phyloP scores from a whole-genome alignment of 257 asterid genomes.

The Jaltomata sinuosa region DNA sequence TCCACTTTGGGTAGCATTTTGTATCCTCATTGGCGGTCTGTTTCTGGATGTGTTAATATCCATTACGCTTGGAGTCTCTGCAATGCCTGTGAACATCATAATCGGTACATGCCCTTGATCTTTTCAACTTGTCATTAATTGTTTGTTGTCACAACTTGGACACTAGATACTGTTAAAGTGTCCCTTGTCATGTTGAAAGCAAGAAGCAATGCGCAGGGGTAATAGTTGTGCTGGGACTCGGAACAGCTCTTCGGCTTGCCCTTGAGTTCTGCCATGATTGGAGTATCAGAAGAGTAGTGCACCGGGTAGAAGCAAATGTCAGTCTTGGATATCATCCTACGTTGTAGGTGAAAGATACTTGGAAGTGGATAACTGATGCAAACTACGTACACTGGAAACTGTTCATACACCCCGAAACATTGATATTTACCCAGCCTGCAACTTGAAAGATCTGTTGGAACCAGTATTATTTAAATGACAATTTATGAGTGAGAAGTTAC shows the following conservation, averaged over 20 bases:
- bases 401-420: neutral
- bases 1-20: conserved; percentile 80
- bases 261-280: conserved; percentile 71
- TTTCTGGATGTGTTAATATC: conserved; percentile 69
- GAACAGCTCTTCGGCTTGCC: conserved; percentile 70
- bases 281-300: conserved; percentile 60
- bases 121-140: neutral
- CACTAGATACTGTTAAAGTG: neutral
- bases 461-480: neutral
- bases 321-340: conserved; percentile 54
- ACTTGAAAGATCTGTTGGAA: neutral
- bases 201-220: conserved; percentile 38
- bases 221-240: conserved; percentile 71
- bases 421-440: neutral
- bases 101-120: conserved; percentile 30
- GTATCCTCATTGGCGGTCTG: conserved; percentile 69
- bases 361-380: neutral
- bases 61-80: conserved; percentile 65
- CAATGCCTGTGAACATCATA: conserved; percentile 70
- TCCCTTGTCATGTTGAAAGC: neutral
- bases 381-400: neutral
- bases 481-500: neutral
- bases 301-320: conserved; percentile 57
- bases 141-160: neutral
- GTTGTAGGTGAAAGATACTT: conserved; percentile 17